These are phyloP conservation scores for Astraeus odoratus DNA, from an alignment of 768 basidiomycete genomes.

Conservation along the genomic window DNA sequence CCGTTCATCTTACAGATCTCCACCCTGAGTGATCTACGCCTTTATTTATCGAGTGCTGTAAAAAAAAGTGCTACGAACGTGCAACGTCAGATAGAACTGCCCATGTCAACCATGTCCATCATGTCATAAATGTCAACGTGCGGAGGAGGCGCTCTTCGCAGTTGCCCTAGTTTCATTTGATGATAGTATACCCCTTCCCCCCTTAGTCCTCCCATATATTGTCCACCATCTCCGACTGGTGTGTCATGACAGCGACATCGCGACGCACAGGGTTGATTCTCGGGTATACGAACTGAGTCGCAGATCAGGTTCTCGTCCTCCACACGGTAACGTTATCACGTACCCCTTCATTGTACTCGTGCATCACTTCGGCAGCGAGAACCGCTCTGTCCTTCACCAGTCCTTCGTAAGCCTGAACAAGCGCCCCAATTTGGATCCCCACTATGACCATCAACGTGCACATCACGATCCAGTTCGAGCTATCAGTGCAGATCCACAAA, in stretches of 20 bases:
- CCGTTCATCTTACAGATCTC: too few species aligned
- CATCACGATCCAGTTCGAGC: conserved; percentile 74
- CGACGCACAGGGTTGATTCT: conserved; percentile 66
- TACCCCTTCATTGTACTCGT: conserved; percentile 78
- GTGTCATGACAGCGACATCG: conserved; percentile 81
- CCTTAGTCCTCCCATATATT: conserved; percentile 32
- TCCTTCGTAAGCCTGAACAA: conserved; percentile 41
- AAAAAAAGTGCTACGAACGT: too few species aligned
- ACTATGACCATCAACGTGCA: conserved; percentile 60
- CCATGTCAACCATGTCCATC: too few species aligned
- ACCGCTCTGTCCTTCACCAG: conserved; percentile 70
- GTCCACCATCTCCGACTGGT: conserved; percentile 74
- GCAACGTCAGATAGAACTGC: too few species aligned
- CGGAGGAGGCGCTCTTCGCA: too few species aligned
- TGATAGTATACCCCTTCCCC: background rate
- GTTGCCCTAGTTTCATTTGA: too few species aligned
- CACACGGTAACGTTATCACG: conserved; percentile 17
- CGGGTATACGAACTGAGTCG: conserved; percentile 72
- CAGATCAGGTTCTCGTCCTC: background rate
- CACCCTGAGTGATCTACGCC: too few species aligned
- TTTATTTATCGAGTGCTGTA: too few species aligned
- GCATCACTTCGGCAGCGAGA: conserved; percentile 73
- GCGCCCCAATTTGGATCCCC: conserved; percentile 50
- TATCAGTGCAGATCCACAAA: conserved; percentile 63
- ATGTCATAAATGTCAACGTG: too few species aligned